Evolutionary conservation across 371 early-diverging fungal genomes (phyloP).

Genomic region (Mortierella sp.): DNA sequence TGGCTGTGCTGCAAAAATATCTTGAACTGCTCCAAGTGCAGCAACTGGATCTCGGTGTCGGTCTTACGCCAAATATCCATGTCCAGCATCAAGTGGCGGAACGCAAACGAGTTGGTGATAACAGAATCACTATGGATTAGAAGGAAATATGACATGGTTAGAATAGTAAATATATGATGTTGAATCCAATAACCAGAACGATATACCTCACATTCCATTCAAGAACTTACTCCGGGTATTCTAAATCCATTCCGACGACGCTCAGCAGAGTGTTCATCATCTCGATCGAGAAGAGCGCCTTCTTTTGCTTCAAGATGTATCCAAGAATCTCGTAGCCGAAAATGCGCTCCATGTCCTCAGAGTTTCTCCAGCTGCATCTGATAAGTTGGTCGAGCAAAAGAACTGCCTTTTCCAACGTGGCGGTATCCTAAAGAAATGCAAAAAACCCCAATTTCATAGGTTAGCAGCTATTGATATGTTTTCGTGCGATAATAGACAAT

Average conservation of each 20-base stretch:
- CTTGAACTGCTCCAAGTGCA: slow-evolving; percentile 75
- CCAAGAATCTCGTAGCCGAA: slow-evolving; percentile 84
- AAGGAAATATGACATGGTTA: not conserved
- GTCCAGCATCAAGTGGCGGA: slow-evolving; percentile 77
- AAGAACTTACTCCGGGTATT: slow-evolving; percentile 67
- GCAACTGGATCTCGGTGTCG: slow-evolving; percentile 69
- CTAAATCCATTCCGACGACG: slow-evolving; percentile 76
- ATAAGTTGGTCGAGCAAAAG: slow-evolving; percentile 74
- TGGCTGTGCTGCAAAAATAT: slow-evolving; percentile 74
- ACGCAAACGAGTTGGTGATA: slow-evolving; percentile 78
- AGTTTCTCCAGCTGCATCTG: slow-evolving; percentile 78
- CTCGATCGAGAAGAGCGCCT: slow-evolving; percentile 70
- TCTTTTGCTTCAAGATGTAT: slow-evolving; percentile 74
- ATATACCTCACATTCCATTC: not conserved
- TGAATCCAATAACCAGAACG: not conserved
- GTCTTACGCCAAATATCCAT: slow-evolving; percentile 83
- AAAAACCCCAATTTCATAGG: not conserved
- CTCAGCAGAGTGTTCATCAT: slow-evolving; percentile 73
- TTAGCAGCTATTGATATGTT: too few species aligned
- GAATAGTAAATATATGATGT: not conserved
- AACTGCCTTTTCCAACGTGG: slow-evolving; percentile 71
- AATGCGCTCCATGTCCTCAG: slow-evolving; percentile 81
- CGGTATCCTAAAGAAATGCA: slow-evolving; percentile 62
- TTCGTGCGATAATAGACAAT: not conserved
- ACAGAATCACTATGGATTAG: slow-evolving; percentile 64